Percentiles rank a stretch among this genome's conserved stretches.
These are phyloP conservation scores for Leishmania gerbilli DNA, from an alignment of 208 protist genomes.

Conservation along the genomic window DNA sequence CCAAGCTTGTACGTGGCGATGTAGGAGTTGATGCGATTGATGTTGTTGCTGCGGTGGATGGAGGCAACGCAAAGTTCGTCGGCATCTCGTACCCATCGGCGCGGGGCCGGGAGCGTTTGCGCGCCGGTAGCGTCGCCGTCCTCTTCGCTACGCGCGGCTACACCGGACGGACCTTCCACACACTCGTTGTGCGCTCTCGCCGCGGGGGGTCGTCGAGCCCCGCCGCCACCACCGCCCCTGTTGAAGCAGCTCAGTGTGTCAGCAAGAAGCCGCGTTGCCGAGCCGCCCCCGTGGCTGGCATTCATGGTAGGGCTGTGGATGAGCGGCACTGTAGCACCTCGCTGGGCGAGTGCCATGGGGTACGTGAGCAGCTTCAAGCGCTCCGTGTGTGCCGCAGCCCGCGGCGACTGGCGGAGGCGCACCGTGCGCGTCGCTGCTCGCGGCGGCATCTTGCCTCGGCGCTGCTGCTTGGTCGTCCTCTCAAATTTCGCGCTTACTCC, in stretches of 20 bases:
- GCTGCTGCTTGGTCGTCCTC: background rate
- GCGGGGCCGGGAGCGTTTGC: conserved; percentile 27
- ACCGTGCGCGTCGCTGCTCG: conserved; percentile 17
- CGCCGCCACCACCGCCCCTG: conserved; percentile 1
- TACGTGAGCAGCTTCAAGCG: conserved; percentile 68
- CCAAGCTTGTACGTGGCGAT: conserved; percentile 89
- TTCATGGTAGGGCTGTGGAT: conserved; percentile 18
- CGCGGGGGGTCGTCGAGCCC: background rate
- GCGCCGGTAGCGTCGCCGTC: background rate
- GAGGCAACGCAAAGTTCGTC: conserved; percentile 84
- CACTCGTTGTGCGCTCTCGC: background rate
- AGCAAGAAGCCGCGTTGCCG: conserved; percentile 3
- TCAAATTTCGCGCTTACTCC: background rate
- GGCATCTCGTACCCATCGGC: conserved; percentile 84
- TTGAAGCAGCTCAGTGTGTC: conserved; percentile 16
- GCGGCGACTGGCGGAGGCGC: conserved; percentile 17
- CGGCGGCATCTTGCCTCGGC: conserved; percentile 10
- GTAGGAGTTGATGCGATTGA: conserved; percentile 82
- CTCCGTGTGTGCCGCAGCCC: conserved; percentile 3
- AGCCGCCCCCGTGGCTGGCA: background rate
- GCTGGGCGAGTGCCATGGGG: conserved; percentile 72
- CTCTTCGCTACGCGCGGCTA: background rate
- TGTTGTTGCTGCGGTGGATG: conserved; percentile 73
- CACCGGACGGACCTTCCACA: background rate
- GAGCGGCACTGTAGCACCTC: conserved; percentile 55